Evolutionary conservation across 345 rosid genomes (phyloP).

Genomic region (Salix caprea): DNA sequence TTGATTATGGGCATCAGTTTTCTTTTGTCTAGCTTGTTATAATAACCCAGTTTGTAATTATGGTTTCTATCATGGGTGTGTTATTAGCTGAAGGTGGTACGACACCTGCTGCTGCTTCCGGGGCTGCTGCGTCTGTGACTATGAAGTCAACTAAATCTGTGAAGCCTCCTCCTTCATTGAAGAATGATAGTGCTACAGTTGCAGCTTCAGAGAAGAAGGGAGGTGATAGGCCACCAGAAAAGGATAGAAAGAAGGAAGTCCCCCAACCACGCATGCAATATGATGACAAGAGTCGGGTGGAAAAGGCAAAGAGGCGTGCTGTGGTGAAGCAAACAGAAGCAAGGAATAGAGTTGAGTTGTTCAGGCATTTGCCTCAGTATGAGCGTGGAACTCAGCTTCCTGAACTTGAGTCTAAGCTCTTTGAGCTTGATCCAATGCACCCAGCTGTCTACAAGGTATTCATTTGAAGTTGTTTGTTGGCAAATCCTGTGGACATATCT

Average conservation of each 20-base stretch:
- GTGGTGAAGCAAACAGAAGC: constrained; percentile 89
- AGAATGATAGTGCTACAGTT: constrained; percentile 46
- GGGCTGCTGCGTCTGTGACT: constrained; percentile 27
- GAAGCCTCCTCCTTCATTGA: constrained; percentile 49
- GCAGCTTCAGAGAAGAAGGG: constrained; percentile 72
- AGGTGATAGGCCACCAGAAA: constrained; percentile 57
- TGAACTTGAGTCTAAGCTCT: constrained; percentile 76
- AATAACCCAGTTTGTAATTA: background rate
- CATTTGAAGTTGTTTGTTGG: background rate
- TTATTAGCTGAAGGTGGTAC: constrained; percentile 54
- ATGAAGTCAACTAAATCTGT: constrained; percentile 48
- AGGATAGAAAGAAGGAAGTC: constrained; percentile 89
- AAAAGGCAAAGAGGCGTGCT: constrained; percentile 84
- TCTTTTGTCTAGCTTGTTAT: background rate
- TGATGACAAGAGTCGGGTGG: constrained; percentile 83
- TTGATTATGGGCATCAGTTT: background rate
- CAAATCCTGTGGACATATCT: background rate
- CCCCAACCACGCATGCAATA: constrained; percentile 97
- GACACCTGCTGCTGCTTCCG: constrained; percentile 33
- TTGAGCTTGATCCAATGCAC: constrained; percentile 85
- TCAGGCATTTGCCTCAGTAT: constrained; percentile 96
- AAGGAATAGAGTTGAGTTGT: constrained; percentile 81
- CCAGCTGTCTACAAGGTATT: constrained; percentile 88
- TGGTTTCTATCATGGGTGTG: background rate
- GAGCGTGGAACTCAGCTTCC: constrained; percentile 89